Base-by-base conservation (phyloP, 345 rosid genomes). In the Brassica juncea region DNA sequence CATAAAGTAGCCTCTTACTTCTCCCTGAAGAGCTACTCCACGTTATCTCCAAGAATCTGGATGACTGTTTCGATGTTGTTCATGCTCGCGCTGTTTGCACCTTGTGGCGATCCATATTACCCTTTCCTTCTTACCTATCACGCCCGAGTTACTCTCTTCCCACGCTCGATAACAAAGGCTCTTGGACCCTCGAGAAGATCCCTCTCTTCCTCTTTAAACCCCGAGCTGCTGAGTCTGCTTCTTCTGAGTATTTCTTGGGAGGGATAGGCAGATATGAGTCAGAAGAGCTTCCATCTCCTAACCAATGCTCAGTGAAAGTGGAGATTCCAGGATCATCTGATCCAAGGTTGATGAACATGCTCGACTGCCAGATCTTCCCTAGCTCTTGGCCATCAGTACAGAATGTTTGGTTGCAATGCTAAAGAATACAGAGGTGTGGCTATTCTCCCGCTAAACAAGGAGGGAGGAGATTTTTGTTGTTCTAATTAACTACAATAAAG, bases 61-160 rank as follows among this genome's bases (percentile, higher is more conserved):
- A 68, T 0, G 5, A 68, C 35, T 60, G 44, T 76, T 58, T 76
- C 15, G 61, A 68, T 16, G 28, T 61, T 12, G 8, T 77, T 47
- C 80, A 77, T 9, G 70, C 35, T 44, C 74, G 74, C 1, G 69
- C 70, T 47, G 62, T 77, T 61, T 77, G 74, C 37, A 19, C 1
- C 37, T 31, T 2, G 2, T 77, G 80, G 74, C 16, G 74, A 68
- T 34, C 39, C 7, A 27, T 19, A 19, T 19, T 19, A 19, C 49
- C 68, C 0, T 68, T 68, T 19, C 74, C 74, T 44, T 4, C 16
- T 30, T 12, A 0, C 16, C 3, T 68, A 0, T 42, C 21, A 60
- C 60, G 80, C 11, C 37, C 8, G 3, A 66, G 66, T 34, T 55
- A 66, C 34, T 4, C 54, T 49, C 54, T 74, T 65, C 71, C 71